Conservation (phyloP, 1,284 basidiomycete genomes). For the Austropuccinia psidii region DNA sequence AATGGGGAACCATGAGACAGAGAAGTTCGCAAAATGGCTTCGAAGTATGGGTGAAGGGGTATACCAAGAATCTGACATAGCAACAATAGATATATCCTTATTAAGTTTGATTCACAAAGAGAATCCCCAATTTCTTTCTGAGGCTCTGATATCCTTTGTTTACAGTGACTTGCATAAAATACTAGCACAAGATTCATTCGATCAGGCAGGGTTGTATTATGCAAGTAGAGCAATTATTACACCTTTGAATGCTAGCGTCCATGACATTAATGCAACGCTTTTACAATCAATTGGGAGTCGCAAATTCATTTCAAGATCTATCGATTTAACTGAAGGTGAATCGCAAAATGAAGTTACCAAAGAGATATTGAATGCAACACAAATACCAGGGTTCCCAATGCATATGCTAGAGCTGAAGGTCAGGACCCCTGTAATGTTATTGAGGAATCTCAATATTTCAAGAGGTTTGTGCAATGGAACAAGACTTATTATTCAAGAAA, state of each 20-base stretch:
- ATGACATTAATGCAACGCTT: neutral
- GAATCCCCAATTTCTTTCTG: too few relatives aligned
- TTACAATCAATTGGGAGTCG: neutral
- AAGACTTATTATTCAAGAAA: neutral
- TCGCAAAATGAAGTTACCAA: neutral
- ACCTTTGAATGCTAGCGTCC: neutral
- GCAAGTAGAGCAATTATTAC: neutral
- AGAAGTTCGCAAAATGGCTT: neutral
- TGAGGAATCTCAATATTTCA: neutral
- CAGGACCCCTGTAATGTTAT: neutral
- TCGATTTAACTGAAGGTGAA: neutral
- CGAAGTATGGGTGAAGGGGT: neutral
- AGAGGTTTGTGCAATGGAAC: slow-evolving; percentile 2
- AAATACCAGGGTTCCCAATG: neutral
- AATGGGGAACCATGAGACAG: neutral
- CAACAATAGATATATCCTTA: too few relatives aligned
- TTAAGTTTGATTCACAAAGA: neutral
- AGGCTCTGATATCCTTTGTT: too few relatives aligned
- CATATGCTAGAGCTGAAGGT: neutral
- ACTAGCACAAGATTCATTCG: neutral
- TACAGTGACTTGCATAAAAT: neutral
- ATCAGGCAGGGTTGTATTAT: neutral
- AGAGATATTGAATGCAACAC: neutral
- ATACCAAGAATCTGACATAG: neutral
- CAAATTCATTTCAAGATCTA: neutral